phyloP scores from a whole-genome alignment of 768 basidiomycete species.

The Tubosaeta sp. region DNA sequence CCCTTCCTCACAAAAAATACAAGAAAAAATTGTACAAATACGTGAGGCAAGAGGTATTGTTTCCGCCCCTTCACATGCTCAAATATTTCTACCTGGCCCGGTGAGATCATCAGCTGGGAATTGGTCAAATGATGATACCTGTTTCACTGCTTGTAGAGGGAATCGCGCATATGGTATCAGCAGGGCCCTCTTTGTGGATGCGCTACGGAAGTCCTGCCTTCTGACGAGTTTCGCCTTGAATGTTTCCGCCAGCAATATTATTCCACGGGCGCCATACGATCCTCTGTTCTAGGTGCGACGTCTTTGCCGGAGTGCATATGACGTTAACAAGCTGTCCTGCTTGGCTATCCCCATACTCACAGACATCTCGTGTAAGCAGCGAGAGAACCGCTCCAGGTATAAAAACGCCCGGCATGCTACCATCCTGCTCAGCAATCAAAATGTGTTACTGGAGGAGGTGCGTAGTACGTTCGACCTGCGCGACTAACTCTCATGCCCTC shows the following conservation, averaged over 20 bases:
- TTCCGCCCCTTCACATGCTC: constrained; percentile 21
- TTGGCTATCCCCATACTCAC: constrained; percentile 23
- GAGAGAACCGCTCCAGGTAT: constrained; percentile 26
- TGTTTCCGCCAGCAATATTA: constrained; percentile 24
- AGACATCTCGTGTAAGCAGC: constrained; percentile 28
- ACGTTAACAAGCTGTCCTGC: constrained; percentile 23
- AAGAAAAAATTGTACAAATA: background rate
- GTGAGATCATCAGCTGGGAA: constrained; percentile 27
- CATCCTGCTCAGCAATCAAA: constrained; percentile 7
- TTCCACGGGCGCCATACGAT: constrained; percentile 16
- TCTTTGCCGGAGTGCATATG: constrained; percentile 22
- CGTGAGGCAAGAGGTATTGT: background rate
- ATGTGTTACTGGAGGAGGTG: constrained; percentile 65
- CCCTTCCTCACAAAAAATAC: background rate
- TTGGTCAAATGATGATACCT: constrained; percentile 22
- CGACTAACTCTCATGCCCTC: constrained; percentile 16
- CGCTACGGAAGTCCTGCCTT: constrained; percentile 26
- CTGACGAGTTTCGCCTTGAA: constrained; percentile 27
- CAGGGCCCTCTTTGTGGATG: constrained; percentile 26
- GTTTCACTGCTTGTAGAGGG: constrained; percentile 25
- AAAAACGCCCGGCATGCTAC: constrained; percentile 19
- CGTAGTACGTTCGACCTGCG: constrained; percentile 19
- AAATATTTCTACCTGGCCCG: constrained; percentile 15
- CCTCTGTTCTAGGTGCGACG: constrained; percentile 22
- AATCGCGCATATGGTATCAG: constrained; percentile 6